Conservation (phyloP, 805 yeast species). For the Lipomyces orientalis region DNA sequence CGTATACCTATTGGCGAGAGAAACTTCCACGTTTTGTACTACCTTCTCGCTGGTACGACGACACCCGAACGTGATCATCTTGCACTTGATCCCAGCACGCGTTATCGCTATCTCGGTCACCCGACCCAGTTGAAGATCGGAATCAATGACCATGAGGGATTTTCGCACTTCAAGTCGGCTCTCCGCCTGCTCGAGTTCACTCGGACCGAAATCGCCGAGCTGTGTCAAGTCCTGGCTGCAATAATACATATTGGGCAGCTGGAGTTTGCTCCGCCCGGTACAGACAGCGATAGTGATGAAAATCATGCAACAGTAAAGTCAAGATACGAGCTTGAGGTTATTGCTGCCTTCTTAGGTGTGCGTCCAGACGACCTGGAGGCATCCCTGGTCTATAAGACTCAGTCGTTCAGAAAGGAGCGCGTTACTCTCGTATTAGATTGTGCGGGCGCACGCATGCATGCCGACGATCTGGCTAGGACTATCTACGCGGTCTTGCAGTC, state of each 20-base stretch:
- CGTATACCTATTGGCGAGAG: constrained; percentile 58
- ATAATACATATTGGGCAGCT: constrained; percentile 53
- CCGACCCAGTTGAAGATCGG: constrained; percentile 51
- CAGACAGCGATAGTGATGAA: constrained; percentile 42
- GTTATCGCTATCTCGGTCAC: constrained; percentile 54
- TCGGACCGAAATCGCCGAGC: constrained; percentile 53
- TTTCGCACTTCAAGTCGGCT: constrained; percentile 55
- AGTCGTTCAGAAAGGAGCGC: constrained; percentile 47
- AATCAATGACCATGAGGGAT: constrained; percentile 57
- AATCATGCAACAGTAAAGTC: constrained; percentile 30
- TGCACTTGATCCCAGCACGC: constrained; percentile 48
- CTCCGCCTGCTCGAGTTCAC: constrained; percentile 57
- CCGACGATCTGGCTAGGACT: constrained; percentile 51
- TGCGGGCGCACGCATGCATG: constrained; percentile 50
- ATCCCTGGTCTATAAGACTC: constrained; percentile 49
- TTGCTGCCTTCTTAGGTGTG: constrained; percentile 50
- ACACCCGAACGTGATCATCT: constrained; percentile 50
- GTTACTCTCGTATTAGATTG: constrained; percentile 51
- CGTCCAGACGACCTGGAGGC: constrained; percentile 47
- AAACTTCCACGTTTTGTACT: constrained; percentile 65
- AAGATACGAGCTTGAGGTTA: constrained; percentile 44
- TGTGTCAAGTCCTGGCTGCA: constrained; percentile 56
- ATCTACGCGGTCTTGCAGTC: constrained; percentile 49
- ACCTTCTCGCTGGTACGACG: constrained; percentile 58
- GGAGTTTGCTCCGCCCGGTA: constrained; percentile 44